Evolutionary conservation across 2,329 filamentous ascomycete genomes (phyloP).

Genomic region (Botrytis aclada): DNA sequence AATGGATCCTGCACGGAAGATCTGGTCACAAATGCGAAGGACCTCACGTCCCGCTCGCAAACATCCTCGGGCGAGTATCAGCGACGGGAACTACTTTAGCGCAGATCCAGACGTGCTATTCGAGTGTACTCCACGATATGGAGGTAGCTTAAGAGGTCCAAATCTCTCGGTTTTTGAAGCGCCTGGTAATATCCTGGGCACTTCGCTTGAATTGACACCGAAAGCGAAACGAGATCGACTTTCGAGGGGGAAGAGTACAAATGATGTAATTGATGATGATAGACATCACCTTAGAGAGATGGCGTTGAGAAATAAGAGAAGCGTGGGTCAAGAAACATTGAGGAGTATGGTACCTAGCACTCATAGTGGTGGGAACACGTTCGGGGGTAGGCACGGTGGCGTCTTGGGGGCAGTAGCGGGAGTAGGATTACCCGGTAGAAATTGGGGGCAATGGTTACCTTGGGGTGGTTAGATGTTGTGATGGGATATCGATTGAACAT

Average conservation of each 20-base stretch:
- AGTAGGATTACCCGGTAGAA: constrained; percentile 9
- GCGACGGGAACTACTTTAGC: constrained; percentile 28
- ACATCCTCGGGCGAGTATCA: constrained; percentile 26
- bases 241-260: neutral
- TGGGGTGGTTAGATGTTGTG: neutral
- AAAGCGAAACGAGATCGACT: neutral
- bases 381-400: neutral
- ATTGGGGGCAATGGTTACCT: constrained; percentile 16
- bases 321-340: constrained; percentile 28
- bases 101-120: constrained; percentile 12
- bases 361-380: constrained; percentile 20
- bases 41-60: constrained; percentile 28
- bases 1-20: constrained; percentile 36
- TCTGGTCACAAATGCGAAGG: constrained; percentile 37
- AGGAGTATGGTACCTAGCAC: constrained; percentile 30
- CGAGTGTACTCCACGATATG: neutral
- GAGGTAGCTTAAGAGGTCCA: neutral
- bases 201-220: constrained; percentile 20
- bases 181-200: constrained; percentile 23
- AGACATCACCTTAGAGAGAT: constrained; percentile 25
- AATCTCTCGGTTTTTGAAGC: neutral
- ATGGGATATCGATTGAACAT: neutral
- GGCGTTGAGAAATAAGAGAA: constrained; percentile 30
- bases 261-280: constrained; percentile 16
- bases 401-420: constrained; percentile 12